Conservation (phyloP, 2,329 filamentous ascomycete genomes). For the Coniochaeta pulveracea region DNA sequence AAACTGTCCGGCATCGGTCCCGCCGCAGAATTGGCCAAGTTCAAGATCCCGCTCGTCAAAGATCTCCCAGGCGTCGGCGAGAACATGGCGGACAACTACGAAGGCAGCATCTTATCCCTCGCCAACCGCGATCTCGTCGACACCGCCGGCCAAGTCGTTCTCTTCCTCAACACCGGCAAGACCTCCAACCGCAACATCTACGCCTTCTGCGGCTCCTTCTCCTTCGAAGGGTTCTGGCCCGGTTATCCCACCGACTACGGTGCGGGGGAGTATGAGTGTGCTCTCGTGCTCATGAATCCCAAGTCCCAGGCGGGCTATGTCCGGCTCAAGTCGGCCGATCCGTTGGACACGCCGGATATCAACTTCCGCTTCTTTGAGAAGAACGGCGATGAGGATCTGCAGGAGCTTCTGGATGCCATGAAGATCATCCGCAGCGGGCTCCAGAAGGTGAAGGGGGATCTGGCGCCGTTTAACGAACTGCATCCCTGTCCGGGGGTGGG, state of each 20-base stretch:
- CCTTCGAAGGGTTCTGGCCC: constrained; percentile 21
- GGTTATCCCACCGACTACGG: constrained; percentile 18
- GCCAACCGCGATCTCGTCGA: constrained; percentile 19
- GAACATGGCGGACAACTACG: constrained; percentile 46
- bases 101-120: constrained; percentile 28
- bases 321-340: constrained; percentile 41
- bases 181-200: constrained; percentile 18
- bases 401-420: constrained; percentile 13
- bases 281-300: constrained; percentile 45
- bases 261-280: constrained; percentile 22
- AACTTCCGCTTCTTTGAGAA: constrained; percentile 42
- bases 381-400: constrained; percentile 12
- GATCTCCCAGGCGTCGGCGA: constrained; percentile 48
- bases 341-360: constrained; percentile 47
- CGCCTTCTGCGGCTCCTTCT: constrained; percentile 19
- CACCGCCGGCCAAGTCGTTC: constrained; percentile 12
- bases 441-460: constrained; percentile 9
- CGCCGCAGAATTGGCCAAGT: constrained; percentile 3
- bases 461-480: constrained; percentile 11
- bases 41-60: constrained; percentile 2
- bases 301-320: constrained; percentile 47
- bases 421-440: constrained; percentile 13
- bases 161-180: constrained; percentile 16
- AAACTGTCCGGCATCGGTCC: constrained; percentile 5
- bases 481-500: constrained; percentile 11